Evolutionary conservation across 164 flowering plant species (phyloP).

Genomic region (Houttuynia cordata): DNA sequence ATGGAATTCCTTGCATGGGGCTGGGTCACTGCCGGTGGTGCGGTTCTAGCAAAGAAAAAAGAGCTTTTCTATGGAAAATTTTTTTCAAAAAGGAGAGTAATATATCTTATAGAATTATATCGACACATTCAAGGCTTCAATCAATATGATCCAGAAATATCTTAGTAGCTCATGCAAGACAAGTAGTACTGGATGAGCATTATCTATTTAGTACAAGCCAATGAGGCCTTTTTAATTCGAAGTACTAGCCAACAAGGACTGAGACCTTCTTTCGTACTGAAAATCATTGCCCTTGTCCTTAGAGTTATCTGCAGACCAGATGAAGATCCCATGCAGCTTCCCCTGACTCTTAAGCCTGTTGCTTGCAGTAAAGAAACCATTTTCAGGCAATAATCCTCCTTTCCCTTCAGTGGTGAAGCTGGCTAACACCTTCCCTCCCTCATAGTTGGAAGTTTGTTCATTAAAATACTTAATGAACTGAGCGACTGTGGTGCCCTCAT

Average conservation of each 20-base stretch:
- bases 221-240: too few species aligned
- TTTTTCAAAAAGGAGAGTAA: too few species aligned
- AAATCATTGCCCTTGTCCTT: conserved; percentile 15
- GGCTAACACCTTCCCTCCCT: conserved; percentile 27
- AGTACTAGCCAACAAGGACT: conserved; percentile 27
- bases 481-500: conserved; percentile 25
- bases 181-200: too few species aligned
- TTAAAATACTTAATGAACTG: conserved; percentile 28
- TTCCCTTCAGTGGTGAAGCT: conserved; percentile 30
- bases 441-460: conserved; percentile 23
- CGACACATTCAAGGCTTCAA: too few species aligned
- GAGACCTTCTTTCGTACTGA: conserved; percentile 31
- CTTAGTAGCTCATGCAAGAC: too few species aligned
- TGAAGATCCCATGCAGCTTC: conserved; percentile 35
- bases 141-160: too few species aligned
- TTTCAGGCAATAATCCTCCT: conserved; percentile 29
- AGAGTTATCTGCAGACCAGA: conserved; percentile 54
- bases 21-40: too few species aligned
- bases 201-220: too few species aligned
- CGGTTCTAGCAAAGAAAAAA: too few species aligned
- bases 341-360: conserved; percentile 17
- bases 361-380: conserved; percentile 43
- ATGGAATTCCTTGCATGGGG: too few species aligned
- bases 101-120: too few species aligned
- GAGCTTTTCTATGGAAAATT: too few species aligned